Percentiles rank a stretch among this genome's conserved stretches.
phyloP scores from a whole-genome alignment of 1,284 basidiomycete genomes.

The Papiliotrema fonsecae region DNA sequence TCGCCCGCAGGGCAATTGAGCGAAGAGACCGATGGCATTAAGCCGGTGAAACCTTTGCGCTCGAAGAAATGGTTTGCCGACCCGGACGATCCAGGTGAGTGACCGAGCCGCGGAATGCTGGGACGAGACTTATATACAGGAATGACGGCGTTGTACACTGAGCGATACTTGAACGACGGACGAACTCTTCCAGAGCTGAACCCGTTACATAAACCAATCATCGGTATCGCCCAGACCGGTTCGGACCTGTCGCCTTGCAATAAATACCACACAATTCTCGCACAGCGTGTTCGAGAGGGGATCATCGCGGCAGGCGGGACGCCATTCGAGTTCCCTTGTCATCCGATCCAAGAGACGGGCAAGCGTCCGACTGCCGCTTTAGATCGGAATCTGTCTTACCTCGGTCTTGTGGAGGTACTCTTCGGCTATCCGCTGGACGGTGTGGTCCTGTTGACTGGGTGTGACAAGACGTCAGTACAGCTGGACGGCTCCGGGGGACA shows the following conservation, averaged over 20 bases:
- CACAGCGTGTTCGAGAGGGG: conserved; percentile 46
- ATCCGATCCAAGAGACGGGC: conserved; percentile 48
- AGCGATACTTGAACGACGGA: conserved; percentile 46
- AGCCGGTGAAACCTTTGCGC: conserved; percentile 35
- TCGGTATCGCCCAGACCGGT: conserved; percentile 64
- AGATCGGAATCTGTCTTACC: conserved; percentile 45
- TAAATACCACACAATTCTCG: conserved; percentile 42
- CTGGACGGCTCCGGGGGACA: not conserved
- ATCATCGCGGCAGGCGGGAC: conserved; percentile 47
- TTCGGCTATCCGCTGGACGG: conserved; percentile 47
- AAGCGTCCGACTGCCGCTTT: conserved; percentile 46
- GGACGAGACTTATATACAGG: not conserved
- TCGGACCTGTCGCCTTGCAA: conserved; percentile 44
- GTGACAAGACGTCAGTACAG: conserved; percentile 57
- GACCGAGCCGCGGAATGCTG: not conserved
- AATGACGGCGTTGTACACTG: conserved; percentile 26
- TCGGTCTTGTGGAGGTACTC: conserved; percentile 44
- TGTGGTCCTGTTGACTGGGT: conserved; percentile 46
- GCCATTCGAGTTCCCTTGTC: conserved; percentile 47
- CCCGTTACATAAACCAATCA: conserved; percentile 65
- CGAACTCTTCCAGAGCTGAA: not conserved
- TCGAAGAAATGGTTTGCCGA: conserved; percentile 44
- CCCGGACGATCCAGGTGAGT: conserved; percentile 28
- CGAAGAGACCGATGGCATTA: conserved; percentile 26
- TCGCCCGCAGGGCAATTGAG: conserved; percentile 24